These are phyloP conservation scores for Jaltomata sinuosa DNA, from an alignment of 257 asterid genomes.

Conservation along the genomic window DNA sequence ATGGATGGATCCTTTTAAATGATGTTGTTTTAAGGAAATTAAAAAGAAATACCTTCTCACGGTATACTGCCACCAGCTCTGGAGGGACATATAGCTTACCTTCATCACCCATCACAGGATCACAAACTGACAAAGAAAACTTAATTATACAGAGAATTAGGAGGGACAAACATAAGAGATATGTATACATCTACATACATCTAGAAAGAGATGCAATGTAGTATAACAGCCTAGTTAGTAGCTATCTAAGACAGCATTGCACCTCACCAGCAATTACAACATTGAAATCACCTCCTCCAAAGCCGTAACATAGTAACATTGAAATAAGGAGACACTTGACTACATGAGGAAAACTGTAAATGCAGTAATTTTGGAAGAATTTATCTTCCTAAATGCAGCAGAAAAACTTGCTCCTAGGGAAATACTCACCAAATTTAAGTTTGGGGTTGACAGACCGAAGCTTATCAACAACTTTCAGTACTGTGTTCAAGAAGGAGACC, in stretches of 20 bases:
- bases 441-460: constrained; percentile 93
- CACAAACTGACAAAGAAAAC: constrained; percentile 66
- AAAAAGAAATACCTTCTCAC: constrained; percentile 65
- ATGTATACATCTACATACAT: neutral
- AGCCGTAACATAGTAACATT: neutral
- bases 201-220: neutral
- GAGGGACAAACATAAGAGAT: neutral
- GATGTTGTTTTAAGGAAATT: neutral
- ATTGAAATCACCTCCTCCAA: neutral
- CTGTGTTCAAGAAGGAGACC: constrained; percentile 77
- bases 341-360: neutral
- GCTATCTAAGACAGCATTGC: neutral
- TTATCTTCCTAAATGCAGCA: neutral
- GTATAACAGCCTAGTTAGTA: neutral
- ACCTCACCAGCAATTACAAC: neutral
- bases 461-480: constrained; percentile 71
- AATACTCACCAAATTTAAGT: constrained; percentile 67
- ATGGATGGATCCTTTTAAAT: neutral
- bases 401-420: neutral
- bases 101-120: constrained; percentile 98
- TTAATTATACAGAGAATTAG: constrained; percentile 1
- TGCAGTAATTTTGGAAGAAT: neutral
- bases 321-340: neutral
- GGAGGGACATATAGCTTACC: constrained; percentile 94
- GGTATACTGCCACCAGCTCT: constrained; percentile 83